Evolutionary conservation across 805 yeast species (phyloP).

Genomic region (Ogataea glucozyma): DNA sequence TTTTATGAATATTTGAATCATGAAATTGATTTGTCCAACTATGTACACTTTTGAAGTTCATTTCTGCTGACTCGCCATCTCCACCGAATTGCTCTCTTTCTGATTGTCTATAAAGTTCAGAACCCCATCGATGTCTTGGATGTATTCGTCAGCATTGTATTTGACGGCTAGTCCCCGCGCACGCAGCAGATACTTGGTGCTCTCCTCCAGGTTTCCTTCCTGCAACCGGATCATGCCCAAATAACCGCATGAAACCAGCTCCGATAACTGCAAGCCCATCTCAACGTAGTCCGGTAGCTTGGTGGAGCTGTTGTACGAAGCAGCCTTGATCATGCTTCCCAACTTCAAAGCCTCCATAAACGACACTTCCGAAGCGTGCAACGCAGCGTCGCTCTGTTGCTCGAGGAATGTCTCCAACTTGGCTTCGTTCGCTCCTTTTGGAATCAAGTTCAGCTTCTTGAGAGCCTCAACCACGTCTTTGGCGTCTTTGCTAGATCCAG

Average conservation of each 20-base stretch:
- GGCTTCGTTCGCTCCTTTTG: background rate
- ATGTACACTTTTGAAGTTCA: no score
- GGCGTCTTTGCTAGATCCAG: background rate
- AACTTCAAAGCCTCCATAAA: conserved; percentile 18
- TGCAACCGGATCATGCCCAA: conserved; percentile 18
- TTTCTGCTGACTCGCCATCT: no score
- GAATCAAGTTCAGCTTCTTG: conserved; percentile 1
- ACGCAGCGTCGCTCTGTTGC: conserved; percentile 11
- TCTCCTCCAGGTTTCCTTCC: conserved; percentile 13
- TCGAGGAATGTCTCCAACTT: conserved; percentile 4
- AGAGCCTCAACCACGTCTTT: background rate
- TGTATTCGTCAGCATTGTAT: conserved; percentile 20
- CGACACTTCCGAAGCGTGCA: conserved; percentile 15
- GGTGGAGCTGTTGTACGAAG: conserved; percentile 12
- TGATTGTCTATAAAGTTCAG: conserved; percentile 10
- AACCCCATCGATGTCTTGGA: conserved; percentile 18
- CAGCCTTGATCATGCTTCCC: conserved; percentile 13
- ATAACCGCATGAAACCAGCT: conserved; percentile 22
- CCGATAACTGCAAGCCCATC: conserved; percentile 18
- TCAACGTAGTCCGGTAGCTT: conserved; percentile 18
- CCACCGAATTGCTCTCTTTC: no score
- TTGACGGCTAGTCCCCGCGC: conserved; percentile 21
- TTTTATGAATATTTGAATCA: no score
- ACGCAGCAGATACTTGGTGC: conserved; percentile 18
- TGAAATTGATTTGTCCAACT: no score